A percentile compares a stretch with the other conserved stretches of the same genome.
These are phyloP conservation scores for Pistacia vera DNA, from an alignment of 345 rosid species.

Conservation along the genomic window DNA sequence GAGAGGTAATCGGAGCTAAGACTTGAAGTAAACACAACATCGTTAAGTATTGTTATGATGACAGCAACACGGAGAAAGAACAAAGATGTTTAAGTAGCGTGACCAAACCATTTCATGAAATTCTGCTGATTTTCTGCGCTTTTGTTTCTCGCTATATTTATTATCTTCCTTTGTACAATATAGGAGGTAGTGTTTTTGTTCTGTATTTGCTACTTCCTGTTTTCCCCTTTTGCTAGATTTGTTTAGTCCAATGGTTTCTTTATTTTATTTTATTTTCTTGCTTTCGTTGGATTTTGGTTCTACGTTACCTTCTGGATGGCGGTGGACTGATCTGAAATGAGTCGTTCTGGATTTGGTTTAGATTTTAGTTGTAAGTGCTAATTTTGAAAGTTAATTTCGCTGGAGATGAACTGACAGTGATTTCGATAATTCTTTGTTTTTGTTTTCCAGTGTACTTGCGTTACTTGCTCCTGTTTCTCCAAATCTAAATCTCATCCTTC, in stretches of 20 bases:
- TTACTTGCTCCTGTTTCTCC: slow-evolving; percentile 13
- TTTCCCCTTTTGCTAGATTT: slow-evolving; percentile 27
- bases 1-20: background rate
- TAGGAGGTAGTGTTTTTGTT: slow-evolving; percentile 35
- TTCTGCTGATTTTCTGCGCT: slow-evolving; percentile 29
- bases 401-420: slow-evolving; percentile 19
- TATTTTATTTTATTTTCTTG: background rate
- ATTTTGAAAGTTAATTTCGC: slow-evolving; percentile 26
- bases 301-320: background rate
- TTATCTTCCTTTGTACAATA: slow-evolving; percentile 16
- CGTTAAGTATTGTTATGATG: background rate
- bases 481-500: slow-evolving; percentile 19
- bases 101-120: slow-evolving; percentile 17
- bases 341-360: slow-evolving; percentile 24
- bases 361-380: slow-evolving; percentile 25
- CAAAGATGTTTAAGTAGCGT: slow-evolving; percentile 1
- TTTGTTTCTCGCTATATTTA: slow-evolving; percentile 5
- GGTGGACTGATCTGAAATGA: slow-evolving; percentile 29
- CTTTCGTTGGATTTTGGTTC: background rate
- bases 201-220: background rate
- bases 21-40: background rate
- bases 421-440: background rate
- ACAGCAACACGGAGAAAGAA: background rate
- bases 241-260: background rate
- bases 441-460: slow-evolving; percentile 15